These are phyloP conservation scores for Metschnikowia matae DNA, from an alignment of 805 yeast genomes.

Conservation along the genomic window DNA sequence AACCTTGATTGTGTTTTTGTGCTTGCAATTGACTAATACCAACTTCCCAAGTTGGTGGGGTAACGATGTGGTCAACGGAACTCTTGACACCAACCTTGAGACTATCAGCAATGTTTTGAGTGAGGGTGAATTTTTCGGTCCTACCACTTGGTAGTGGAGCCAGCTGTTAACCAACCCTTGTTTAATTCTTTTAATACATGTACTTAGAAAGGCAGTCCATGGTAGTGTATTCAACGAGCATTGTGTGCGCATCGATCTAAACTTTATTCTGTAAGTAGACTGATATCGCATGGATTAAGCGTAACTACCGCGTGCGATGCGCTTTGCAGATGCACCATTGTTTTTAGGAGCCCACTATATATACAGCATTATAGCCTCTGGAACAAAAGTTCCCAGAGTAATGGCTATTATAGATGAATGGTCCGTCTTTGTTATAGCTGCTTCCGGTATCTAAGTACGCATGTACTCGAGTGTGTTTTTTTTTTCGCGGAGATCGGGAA, in stretches of 20 bases:
- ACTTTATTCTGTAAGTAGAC: background rate
- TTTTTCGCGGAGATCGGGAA: slow-evolving; percentile 1
- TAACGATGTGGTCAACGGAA: slow-evolving; percentile 38
- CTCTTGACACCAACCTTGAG: slow-evolving; percentile 35
- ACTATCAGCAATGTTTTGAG: slow-evolving; percentile 26
- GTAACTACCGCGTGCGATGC: background rate
- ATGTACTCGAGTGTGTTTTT: background rate
- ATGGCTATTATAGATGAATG: background rate
- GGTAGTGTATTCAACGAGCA: background rate
- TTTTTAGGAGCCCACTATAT: background rate
- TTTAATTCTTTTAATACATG: background rate
- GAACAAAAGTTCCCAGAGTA: background rate
- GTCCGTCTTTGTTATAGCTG: background rate
- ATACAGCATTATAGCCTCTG: background rate
- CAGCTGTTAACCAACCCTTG: background rate
- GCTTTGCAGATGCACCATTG: slow-evolving; percentile 1
- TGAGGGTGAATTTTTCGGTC: slow-evolving; percentile 47
- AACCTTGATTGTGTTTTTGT: slow-evolving; percentile 36
- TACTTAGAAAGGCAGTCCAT: background rate
- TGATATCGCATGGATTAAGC: background rate
- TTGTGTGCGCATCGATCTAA: background rate
- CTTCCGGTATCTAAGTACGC: background rate
- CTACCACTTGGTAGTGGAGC: slow-evolving; percentile 38
- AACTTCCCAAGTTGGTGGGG: slow-evolving; percentile 63
- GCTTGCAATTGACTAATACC: slow-evolving; percentile 22